A percentile compares a stretch with the other conserved stretches of the same genome.
Evolutionary conservation across 2,329 filamentous ascomycete genomes (phyloP).

Genomic region (Aspergillus udagawae): DNA sequence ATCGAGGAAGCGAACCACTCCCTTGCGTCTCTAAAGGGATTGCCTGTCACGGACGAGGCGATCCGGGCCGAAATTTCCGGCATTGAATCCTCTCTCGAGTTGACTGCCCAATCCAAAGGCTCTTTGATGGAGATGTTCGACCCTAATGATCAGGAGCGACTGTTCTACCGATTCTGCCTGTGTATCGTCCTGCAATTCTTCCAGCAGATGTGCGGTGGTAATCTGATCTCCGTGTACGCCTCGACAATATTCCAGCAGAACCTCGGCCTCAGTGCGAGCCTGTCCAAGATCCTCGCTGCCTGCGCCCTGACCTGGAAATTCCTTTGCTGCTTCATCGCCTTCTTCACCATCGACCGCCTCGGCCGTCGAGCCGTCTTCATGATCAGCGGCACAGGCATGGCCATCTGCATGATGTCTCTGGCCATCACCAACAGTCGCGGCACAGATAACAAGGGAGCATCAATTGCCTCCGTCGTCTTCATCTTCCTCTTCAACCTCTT

Average conservation of each 20-base stretch:
- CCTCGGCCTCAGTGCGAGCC: constrained; percentile 8
- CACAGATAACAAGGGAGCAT: constrained; percentile 7
- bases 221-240: constrained; percentile 14
- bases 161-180: constrained; percentile 18
- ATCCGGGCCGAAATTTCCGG: constrained; percentile 15
- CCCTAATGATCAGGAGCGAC: constrained; percentile 14
- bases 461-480: constrained; percentile 17
- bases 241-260: constrained; percentile 17
- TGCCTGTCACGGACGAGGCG: constrained; percentile 3
- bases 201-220: constrained; percentile 18
- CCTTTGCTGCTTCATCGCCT: constrained; percentile 48
- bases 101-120: constrained; percentile 8
- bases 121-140: constrained; percentile 16
- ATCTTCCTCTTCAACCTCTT: constrained; percentile 64
- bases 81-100: constrained; percentile 17
- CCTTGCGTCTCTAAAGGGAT: constrained; percentile 16
- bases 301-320: constrained; percentile 57
- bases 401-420: constrained; percentile 54
- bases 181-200: constrained; percentile 17
- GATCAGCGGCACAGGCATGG: constrained; percentile 51
- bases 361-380: constrained; percentile 52
- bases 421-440: constrained; percentile 35
- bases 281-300: constrained; percentile 38
- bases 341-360: constrained; percentile 50
- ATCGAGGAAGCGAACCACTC: constrained; percentile 11